A percentile compares a stretch with the other conserved stretches of the same genome.
Evolutionary conservation across 2,329 filamentous ascomycete species (phyloP).

Genomic region (Sporothrix globosa): DNA sequence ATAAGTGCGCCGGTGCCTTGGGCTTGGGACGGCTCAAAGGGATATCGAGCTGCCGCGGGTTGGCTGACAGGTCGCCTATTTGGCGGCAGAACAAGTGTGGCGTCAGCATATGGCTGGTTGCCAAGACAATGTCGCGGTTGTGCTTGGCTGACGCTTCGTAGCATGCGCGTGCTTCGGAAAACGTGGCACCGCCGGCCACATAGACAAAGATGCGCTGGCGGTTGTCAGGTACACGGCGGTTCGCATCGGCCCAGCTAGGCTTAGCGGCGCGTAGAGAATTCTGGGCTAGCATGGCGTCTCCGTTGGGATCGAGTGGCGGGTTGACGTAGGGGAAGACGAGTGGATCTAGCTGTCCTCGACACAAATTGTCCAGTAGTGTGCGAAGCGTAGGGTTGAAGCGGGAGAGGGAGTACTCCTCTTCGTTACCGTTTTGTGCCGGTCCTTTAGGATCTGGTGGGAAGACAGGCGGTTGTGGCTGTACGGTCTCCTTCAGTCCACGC

Average conservation of each 20-base stretch:
- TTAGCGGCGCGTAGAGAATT: slow-evolving; percentile 87
- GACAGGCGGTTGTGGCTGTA: slow-evolving; percentile 65
- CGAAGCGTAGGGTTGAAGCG: slow-evolving; percentile 83
- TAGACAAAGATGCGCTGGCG: slow-evolving; percentile 90
- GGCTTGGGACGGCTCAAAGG: slow-evolving; percentile 78
- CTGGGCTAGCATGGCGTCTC: slow-evolving; percentile 61
- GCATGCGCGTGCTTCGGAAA: slow-evolving; percentile 84
- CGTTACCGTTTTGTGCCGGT: slow-evolving; percentile 48
- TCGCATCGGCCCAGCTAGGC: slow-evolving; percentile 90
- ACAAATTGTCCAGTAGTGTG: slow-evolving; percentile 75
- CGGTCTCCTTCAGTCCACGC: slow-evolving; percentile 73
- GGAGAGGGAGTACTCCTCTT: slow-evolving; percentile 82
- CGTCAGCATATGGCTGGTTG: slow-evolving; percentile 89
- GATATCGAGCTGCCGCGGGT: slow-evolving; percentile 75
- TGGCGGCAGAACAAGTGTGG: slow-evolving; percentile 83
- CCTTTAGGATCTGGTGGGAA: slow-evolving; percentile 68
- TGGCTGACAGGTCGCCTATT: slow-evolving; percentile 74
- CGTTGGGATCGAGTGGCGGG: slow-evolving; percentile 66
- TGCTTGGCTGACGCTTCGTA: slow-evolving; percentile 79
- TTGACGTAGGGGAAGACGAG: slow-evolving; percentile 72
- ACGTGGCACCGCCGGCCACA: slow-evolving; percentile 93
- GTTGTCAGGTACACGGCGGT: slow-evolving; percentile 74
- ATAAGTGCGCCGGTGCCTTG: slow-evolving; percentile 83
- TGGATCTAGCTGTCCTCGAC: slow-evolving; percentile 68
- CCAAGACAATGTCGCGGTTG: slow-evolving; percentile 81